Evolutionary conservation across 2,329 filamentous ascomycete species (phyloP).

Genomic region (Endothia cerciana): DNA sequence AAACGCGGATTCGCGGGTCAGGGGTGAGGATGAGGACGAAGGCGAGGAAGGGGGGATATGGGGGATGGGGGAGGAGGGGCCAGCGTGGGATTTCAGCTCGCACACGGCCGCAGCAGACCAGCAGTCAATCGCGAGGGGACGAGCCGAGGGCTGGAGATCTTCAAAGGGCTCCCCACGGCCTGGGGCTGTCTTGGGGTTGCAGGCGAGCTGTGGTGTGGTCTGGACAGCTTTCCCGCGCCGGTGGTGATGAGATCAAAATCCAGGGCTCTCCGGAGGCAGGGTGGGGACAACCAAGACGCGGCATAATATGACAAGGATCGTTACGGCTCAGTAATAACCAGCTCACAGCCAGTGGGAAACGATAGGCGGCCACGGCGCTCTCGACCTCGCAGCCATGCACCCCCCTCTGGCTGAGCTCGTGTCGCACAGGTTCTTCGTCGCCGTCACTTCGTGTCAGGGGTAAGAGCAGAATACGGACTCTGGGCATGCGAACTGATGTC

Average conservation of each 20-base stretch:
- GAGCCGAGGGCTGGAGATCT: not conserved
- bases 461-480: not conserved
- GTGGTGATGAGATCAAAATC: conserved; percentile 1
- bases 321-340: not conserved
- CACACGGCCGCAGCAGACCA: not conserved
- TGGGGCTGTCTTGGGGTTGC: too few relatives aligned
- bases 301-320: conserved; percentile 1
- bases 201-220: conserved; percentile 5
- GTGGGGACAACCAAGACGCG: not conserved
- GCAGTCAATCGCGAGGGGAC: not conserved
- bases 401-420: too few relatives aligned
- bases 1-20: not conserved
- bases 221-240: not conserved
- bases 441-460: not conserved
- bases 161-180: too few relatives aligned
- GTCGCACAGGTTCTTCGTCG: too few relatives aligned
- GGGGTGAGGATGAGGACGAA: conserved; percentile 1
- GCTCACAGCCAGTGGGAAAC: not conserved
- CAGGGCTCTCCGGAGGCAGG: not conserved
- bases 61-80: not conserved
- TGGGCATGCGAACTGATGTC: not conserved
- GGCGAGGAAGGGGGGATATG: not conserved
- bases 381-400: too few relatives aligned
- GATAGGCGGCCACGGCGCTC: too few relatives aligned
- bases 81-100: not conserved